Evolutionary conservation across 352 stramenopile species (phyloP).

Genomic region (Pilasporangium apinafurcum): DNA sequence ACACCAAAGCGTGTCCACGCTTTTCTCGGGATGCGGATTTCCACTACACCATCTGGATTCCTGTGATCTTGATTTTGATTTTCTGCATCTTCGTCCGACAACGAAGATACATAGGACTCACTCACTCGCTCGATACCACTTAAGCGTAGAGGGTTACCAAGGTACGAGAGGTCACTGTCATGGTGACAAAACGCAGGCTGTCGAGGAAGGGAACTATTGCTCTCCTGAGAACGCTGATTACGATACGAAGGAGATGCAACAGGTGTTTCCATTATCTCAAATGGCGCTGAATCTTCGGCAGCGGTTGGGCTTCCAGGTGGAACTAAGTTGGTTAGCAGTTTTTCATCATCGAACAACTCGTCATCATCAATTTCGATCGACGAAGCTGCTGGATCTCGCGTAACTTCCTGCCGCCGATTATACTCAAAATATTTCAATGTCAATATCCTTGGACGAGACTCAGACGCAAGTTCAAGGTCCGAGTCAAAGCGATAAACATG

Average conservation of each 20-base stretch:
- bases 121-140: conserved; percentile 62
- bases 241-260: conserved; percentile 26
- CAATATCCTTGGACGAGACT: conserved; percentile 61
- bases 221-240: conserved; percentile 5
- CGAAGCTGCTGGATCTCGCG: conserved; percentile 20
- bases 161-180: conserved; percentile 35
- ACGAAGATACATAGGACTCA: conserved; percentile 63
- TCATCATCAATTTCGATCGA: conserved; percentile 59
- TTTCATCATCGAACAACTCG: conserved; percentile 22
- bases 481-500: conserved; percentile 83
- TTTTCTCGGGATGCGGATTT: conserved; percentile 83
- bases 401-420: conserved; percentile 21
- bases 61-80: conserved; percentile 18
- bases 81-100: conserved; percentile 35
- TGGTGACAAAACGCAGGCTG: conserved; percentile 37
- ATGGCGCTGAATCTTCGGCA: conserved; percentile 47
- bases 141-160: conserved; percentile 33
- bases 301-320: conserved; percentile 40
- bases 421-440: conserved; percentile 66
- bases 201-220: conserved; percentile 20
- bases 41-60: conserved; percentile 42
- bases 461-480: conserved; percentile 63
- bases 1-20: conserved; percentile 71
- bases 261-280: conserved; percentile 63
- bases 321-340: conserved; percentile 20